Evolutionary conservation across 1,284 basidiomycete species (phyloP), one percentile per base, ranked within the genome.

Genomic region (Austroboletus rostrupii): DNA sequence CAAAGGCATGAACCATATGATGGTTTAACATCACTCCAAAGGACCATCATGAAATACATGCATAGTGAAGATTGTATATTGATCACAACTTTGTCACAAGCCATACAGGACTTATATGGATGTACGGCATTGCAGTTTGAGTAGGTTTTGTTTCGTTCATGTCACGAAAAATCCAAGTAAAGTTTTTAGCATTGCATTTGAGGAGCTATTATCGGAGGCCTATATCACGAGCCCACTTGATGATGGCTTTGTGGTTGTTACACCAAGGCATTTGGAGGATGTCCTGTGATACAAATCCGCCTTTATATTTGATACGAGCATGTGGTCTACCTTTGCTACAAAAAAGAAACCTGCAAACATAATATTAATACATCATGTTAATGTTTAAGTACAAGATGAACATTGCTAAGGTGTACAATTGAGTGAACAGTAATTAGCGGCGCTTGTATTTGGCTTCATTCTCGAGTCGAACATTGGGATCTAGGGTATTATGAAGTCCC

Each of bases 371-470:
- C 26, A 52, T 26, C 19, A 31, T 23, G 35, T 47, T 38, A 32
- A 28, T 11, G 26, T 28, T 11, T 28, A 39, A 58, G 43, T 36
- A 64, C 45, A 59, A 6, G 20, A 52, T 60, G 46, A 33, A 32
- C 28, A 37, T 40, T 62, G 52, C n/a, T 47, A 45, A 28, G 45
- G 54, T 38, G 49, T 62, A 62, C 62, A 65, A 29, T 31, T 31
- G 43, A 39, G 42, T 45, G 41, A 43, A 53, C 33, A 17, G 41
- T 23, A 16, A 48, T 55, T 74, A 85, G 53, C 80, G 81, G 48
- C 82, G 79, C 68, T 95, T 95, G 72, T 95, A 95, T 70, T 95
- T 95, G 46, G 87, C 90, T 57, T 90, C 88, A 58, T 85, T 86
- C 65, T 94, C 91, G 38, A 81, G 74, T 42, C 83, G 80, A 40